phyloP scores from a whole-genome alignment of 2,329 filamentous ascomycete genomes.

The Fusarium albidum region DNA sequence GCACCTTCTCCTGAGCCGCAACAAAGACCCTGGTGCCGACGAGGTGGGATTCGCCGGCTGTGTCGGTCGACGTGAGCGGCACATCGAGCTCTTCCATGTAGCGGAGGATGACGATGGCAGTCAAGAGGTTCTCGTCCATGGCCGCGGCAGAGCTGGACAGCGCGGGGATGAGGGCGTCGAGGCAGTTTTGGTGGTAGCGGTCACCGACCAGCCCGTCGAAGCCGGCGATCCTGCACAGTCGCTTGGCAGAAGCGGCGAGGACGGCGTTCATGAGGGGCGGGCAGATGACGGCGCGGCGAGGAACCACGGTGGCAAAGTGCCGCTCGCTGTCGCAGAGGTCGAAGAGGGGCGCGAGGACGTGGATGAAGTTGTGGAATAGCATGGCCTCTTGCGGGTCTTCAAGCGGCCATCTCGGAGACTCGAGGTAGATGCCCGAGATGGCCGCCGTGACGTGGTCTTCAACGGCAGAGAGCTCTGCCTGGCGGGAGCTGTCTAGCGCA shows the following conservation, averaged over 20 bases:
- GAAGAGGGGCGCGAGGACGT: conserved; percentile 39
- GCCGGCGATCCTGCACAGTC: conserved; percentile 30
- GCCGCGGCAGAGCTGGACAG: conserved; percentile 37
- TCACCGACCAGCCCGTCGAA: conserved; percentile 38
- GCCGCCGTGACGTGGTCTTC: conserved; percentile 27
- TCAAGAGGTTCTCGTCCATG: conserved; percentile 42
- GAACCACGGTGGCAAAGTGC: conserved; percentile 42
- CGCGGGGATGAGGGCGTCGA: conserved; percentile 39
- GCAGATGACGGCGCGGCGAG: conserved; percentile 38
- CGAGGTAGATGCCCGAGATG: conserved; percentile 35
- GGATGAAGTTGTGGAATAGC: conserved; percentile 39
- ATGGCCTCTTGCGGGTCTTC: conserved; percentile 40
- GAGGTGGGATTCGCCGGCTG: conserved; percentile 38
- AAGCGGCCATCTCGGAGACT: conserved; percentile 34
- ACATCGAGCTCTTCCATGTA: conserved; percentile 42
- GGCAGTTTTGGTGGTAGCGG: conserved; percentile 41
- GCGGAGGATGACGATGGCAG: conserved; percentile 42
- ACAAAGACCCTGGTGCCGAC: conserved; percentile 42
- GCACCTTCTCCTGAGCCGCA: conserved; percentile 39
- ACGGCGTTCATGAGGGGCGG: conserved; percentile 42
- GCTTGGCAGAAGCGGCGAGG: conserved; percentile 40
- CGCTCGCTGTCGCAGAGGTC: conserved; percentile 41
- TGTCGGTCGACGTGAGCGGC: conserved; percentile 24
- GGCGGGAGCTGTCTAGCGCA: conserved; percentile 15
- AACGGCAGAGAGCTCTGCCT: conserved; percentile 11